Evolutionary conservation across 176 grass and related monocot species (phyloP).

Genomic region (Hordeum vulgare): MorexV3_pseudomolecules_assembly NC_058521.1:600091732-600092231

Average conservation of each 20-base stretch:
- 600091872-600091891: conserved; percentile 31
- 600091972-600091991: conserved; percentile 3
- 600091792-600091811: conserved; percentile 20
- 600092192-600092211: conserved; percentile 1
- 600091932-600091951: conserved; percentile 15
- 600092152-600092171: conserved; percentile 6
- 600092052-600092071: conserved; percentile 30
- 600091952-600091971: conserved; percentile 25
- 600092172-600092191: conserved; percentile 37
- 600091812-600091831: conserved; percentile 8
- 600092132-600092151: conserved; percentile 25
- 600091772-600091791: conserved; percentile 22
- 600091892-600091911: conserved; percentile 26
- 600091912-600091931: not conserved
- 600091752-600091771: not conserved
- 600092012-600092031: conserved; percentile 6
- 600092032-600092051: conserved; percentile 19
- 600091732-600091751: conserved; percentile 23
- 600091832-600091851: conserved; percentile 19
- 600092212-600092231: not conserved
- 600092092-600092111: not conserved
- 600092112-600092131: conserved; percentile 16
- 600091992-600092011: conserved; percentile 8
- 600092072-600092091: conserved; percentile 11
- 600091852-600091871: conserved; percentile 4